Base-by-base conservation (phyloP, 441 rosid species). In the Brassica balearica region DNA sequence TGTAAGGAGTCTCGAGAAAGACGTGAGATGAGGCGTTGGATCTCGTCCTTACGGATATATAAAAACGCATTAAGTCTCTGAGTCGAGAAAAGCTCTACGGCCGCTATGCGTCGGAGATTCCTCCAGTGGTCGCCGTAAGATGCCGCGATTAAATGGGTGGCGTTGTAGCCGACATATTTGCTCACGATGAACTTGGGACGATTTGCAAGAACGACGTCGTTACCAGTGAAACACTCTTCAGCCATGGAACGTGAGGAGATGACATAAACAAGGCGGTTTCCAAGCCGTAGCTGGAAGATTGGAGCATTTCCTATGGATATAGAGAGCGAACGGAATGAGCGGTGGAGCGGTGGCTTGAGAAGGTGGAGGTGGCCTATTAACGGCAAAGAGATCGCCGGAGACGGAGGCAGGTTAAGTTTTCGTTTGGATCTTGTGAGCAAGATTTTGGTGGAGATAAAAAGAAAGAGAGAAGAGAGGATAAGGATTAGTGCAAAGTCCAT, bases 121-220 rank as follows among this genome's bases (percentile, higher is more conserved):
- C 91, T 85, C 95, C 92, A 90, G 65, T 86, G 91, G 14, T 86
- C 86, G 0, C 93, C 88, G 14, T 91, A 87, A 2, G 91, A 69
- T 0, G 91, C 51, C 8, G 76, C 14, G 1, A 23, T 46, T 2
- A 89, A 20, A 36, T 85, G 79, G 48, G 85, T 85, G 81, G 74
- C 4, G 80, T 89, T 77, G 77, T 89, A 88, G 14, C 70, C 80
- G 34, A 29, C 34, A 29, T 85, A 61, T 61, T 86, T 86, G 38
- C 84, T 68, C 0, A 77, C 8, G 0, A 85, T 78, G 20, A 83
- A 20, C 0, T 12, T 46, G 0, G 89, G 87, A 22, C 94, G 86
- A 34, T 34, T 34, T 1, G 53, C 53, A 11, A 46, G n/a, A 46
- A 46, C 53, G 5, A 88, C 62, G 71, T 90, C 92, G 74, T 87